These are phyloP conservation scores for Erucastrum elatum DNA, from an alignment of 345 rosid species.

Conservation along the genomic window DNA sequence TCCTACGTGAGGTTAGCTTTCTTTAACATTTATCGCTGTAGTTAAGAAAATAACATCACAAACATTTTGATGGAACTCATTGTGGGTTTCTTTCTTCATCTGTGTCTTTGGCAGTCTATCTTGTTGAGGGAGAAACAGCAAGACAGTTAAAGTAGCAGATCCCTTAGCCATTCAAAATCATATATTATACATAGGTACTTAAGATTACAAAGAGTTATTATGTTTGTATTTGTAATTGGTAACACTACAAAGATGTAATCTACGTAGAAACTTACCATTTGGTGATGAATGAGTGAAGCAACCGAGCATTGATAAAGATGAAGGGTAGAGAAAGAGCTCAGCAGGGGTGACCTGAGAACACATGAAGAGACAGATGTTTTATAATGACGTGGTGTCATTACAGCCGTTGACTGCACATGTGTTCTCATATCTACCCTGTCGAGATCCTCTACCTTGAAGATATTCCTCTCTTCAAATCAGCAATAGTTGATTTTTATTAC, in stretches of 20 bases:
- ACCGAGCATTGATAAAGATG: background rate
- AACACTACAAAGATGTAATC: background rate
- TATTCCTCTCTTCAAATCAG: background rate
- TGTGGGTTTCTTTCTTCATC: background rate
- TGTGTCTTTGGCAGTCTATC: conserved; percentile 34
- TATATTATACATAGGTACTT: conserved; percentile 17
- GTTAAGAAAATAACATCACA: conserved; percentile 4
- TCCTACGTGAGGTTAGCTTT: conserved; percentile 59
- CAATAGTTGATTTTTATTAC: background rate
- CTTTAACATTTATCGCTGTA: background rate
- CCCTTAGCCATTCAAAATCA: conserved; percentile 12
- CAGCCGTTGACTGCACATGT: conserved; percentile 29
- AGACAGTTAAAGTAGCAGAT: conserved; percentile 26
- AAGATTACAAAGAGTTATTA: background rate
- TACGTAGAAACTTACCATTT: conserved; percentile 24
- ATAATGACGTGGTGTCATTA: conserved; percentile 24
- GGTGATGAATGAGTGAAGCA: conserved; percentile 22
- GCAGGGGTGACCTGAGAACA: conserved; percentile 49
- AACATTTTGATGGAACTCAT: conserved; percentile 2
- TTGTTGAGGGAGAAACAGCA: conserved; percentile 27
- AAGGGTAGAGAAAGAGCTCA: conserved; percentile 37
- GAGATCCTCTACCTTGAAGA: conserved; percentile 35
- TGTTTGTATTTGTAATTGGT: conserved; percentile 12
- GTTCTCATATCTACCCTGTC: conserved; percentile 43
- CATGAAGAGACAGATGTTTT: conserved; percentile 12